Conservation (phyloP, 345 rosid genomes). For the Limnanthes douglasii region DNA sequence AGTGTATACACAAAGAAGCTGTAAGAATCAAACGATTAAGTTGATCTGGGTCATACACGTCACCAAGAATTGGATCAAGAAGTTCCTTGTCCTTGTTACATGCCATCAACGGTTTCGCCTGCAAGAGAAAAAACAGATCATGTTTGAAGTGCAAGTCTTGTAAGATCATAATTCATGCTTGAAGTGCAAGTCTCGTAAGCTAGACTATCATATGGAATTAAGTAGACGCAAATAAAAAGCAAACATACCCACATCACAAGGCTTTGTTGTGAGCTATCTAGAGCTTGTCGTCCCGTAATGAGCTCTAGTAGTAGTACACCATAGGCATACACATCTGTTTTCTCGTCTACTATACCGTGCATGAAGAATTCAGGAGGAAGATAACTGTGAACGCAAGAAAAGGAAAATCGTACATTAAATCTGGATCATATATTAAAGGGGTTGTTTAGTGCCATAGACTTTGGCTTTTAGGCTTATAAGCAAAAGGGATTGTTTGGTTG, state of each 20-base stretch:
- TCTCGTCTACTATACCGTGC: slow-evolving; percentile 92
- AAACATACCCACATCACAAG: slow-evolving; percentile 83
- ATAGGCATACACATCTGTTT: slow-evolving; percentile 78
- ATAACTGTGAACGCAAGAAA: slow-evolving; percentile 24
- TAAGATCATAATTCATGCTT: neutral
- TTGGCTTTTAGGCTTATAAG: too few relatives aligned
- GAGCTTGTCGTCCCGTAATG: slow-evolving; percentile 72
- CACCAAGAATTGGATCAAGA: slow-evolving; percentile 47
- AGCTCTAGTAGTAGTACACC: slow-evolving; percentile 83
- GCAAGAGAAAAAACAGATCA: neutral
- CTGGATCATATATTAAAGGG: too few relatives aligned
- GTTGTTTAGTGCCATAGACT: too few relatives aligned
- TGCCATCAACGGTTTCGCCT: slow-evolving; percentile 66
- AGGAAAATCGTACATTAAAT: too few relatives aligned
- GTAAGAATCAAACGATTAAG: slow-evolving; percentile 25
- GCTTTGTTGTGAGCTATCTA: slow-evolving; percentile 64
- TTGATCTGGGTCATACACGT: slow-evolving; percentile 31
- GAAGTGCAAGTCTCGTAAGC: neutral
- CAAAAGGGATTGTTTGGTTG: too few relatives aligned
- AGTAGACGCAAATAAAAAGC: slow-evolving; percentile 3
- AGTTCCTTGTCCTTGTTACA: slow-evolving; percentile 33
- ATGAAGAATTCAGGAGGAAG: slow-evolving; percentile 91
- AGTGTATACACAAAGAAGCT: slow-evolving; percentile 53
- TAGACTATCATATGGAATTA: neutral
- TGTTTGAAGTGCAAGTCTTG: neutral